phyloP scores from a whole-genome alignment of 257 asterid genomes.

The Prunella vulgaris region DNA sequence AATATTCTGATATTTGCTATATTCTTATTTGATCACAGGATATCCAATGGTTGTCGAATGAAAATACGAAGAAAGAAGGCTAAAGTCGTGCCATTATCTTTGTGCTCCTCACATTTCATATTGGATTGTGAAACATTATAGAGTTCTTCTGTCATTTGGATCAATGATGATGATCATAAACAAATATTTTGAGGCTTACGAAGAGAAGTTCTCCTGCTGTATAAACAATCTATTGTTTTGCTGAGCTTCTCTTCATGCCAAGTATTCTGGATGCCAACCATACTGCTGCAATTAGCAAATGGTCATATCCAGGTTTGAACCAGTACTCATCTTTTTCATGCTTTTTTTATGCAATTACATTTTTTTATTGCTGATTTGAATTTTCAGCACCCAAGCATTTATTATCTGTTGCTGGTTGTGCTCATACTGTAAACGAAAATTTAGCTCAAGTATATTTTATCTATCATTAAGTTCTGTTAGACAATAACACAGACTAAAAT shows the following conservation, averaged over 20 bases:
- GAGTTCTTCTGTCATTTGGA: slow-evolving; percentile 20
- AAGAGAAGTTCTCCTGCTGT: not conserved
- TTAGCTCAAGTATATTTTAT: not conserved
- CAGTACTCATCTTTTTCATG: not conserved
- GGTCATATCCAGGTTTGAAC: slow-evolving; percentile 23
- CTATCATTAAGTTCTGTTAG: not conserved
- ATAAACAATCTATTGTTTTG: not conserved
- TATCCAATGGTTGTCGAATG: slow-evolving; percentile 36
- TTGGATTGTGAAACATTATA: not conserved
- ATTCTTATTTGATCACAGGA: slow-evolving; percentile 27
- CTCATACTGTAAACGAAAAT: not conserved
- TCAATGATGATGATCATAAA: slow-evolving; percentile 9
- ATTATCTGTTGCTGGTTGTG: not conserved
- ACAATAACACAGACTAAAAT: not conserved
- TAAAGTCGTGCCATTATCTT: slow-evolving; percentile 13
- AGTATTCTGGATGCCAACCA: not conserved
- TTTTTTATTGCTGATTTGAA: not conserved
- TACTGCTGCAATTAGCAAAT: not conserved
- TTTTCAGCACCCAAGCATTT: not conserved
- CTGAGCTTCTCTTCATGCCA: slow-evolving; percentile 8
- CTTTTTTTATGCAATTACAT: not conserved
- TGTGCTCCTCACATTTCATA: not conserved
- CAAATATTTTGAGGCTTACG: not conserved
- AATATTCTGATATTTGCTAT: not conserved
- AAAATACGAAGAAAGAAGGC: slow-evolving; percentile 14